Evolutionary conservation across 345 rosid species (phyloP), one percentile per base, ranked within the genome.

Genomic region (Conringia planisiliqua): DNA sequence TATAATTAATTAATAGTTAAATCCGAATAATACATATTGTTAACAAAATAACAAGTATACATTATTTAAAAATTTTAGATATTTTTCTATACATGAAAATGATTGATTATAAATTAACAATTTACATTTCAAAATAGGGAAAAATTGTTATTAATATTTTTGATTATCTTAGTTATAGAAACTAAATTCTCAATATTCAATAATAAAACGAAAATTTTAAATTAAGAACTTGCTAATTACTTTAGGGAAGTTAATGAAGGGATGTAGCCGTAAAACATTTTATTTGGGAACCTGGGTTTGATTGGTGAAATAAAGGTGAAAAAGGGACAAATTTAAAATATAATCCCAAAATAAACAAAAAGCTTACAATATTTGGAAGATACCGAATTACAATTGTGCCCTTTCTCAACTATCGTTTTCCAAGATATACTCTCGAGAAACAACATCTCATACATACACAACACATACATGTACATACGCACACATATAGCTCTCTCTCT

Each of bases 351-450:
- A 39, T 5, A 61, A 75, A 66, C 27, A 32, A 18, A 33, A 63
- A 32, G 36, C 38, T 36, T 64, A 39, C 55, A 56, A 18, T 6
- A 47, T 39, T 38, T 46, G 18, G 63, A 47, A 16, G 12, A 55
- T 6, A 5, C 2, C 6, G 24, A 54, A 72, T 66, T 1, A 66
- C 77, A 61, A 6, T 33, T 2, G 0, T 51, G 0, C 59, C 81
- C 69, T 66, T 18, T 51, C 66, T 77, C 84, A 75, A 79, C 81
- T 73, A 84, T 88, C 89, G 81, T 78, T 88, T 85, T 88, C 93
- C 78, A 57, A 83, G 81, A 85, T 86, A 83, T 86, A 85, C 87
- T 88, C 84, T 85, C 88, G 86, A 87, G 87, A 83, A 80, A 80
- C 77, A 71, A 80, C 81, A 71, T 78, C 65, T 60, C 69, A 78